Conservation (phyloP, 306 rosid genomes). For the Corylus americana region DNA sequence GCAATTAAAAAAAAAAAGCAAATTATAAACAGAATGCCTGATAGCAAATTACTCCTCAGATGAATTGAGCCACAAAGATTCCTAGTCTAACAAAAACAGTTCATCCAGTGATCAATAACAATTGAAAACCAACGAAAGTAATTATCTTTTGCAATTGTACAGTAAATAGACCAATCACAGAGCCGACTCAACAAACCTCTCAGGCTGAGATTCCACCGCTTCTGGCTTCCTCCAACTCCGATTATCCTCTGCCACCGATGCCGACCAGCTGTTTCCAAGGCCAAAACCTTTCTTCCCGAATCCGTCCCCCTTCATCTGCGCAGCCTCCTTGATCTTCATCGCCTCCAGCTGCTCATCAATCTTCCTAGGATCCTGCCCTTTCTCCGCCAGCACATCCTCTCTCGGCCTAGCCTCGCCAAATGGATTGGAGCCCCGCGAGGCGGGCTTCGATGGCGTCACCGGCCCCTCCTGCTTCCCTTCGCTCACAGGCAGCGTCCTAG, state of each 20-base stretch:
- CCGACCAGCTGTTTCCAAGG: constrained; percentile 37
- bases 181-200: constrained; percentile 47
- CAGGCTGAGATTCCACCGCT: constrained; percentile 43
- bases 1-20: neutral
- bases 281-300: constrained; percentile 66
- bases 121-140: constrained; percentile 6
- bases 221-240: constrained; percentile 73
- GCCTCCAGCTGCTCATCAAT: constrained; percentile 81
- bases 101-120: neutral
- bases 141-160: neutral
- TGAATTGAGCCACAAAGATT: neutral
- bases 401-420: constrained; percentile 94
- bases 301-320: constrained; percentile 36
- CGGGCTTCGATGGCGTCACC: constrained; percentile 45
- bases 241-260: constrained; percentile 31
- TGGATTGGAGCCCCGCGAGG: constrained; percentile 48
- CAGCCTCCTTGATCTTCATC: constrained; percentile 57
- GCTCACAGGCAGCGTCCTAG: constrained; percentile 51
- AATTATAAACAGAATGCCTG: neutral
- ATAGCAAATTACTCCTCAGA: neutral
- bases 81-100: neutral
- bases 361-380: constrained; percentile 91
- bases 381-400: constrained; percentile 92
- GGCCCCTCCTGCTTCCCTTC: constrained; percentile 44
- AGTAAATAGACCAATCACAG: neutral